phyloP scores from a whole-genome alignment of 768 basidiomycete genomes.

The Astraeus odoratus region DNA sequence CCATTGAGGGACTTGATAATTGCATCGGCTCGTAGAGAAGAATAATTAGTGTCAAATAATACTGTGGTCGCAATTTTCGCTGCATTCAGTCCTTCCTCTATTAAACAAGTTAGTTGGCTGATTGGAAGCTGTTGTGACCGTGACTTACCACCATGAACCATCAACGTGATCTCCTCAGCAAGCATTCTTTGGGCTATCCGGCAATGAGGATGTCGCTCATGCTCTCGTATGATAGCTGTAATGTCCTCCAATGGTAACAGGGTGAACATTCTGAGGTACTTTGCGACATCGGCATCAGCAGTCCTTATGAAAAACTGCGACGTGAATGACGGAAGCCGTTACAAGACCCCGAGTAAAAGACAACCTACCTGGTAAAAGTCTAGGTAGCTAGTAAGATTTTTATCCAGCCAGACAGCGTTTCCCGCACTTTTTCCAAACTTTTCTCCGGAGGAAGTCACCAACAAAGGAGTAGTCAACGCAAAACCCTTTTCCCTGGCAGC shows the following conservation, averaged over 20 bases:
- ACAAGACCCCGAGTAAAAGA: not conserved
- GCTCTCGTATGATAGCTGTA: slow-evolving; percentile 45
- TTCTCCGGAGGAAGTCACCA: slow-evolving; percentile 83
- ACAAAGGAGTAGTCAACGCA: slow-evolving; percentile 89
- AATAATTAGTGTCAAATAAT: slow-evolving; percentile 34
- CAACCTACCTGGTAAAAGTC: slow-evolving; percentile 87
- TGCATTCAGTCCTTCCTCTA: slow-evolving; percentile 4
- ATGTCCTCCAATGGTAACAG: slow-evolving; percentile 59
- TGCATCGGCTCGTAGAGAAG: slow-evolving; percentile 45
- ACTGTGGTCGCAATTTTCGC: slow-evolving; percentile 33
- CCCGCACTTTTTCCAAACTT: slow-evolving; percentile 98
- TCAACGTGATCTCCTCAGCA: slow-evolving; percentile 52
- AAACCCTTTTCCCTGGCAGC: slow-evolving; percentile 40
- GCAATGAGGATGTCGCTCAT: slow-evolving; percentile 35
- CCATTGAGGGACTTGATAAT: slow-evolving; percentile 54
- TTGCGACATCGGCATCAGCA: slow-evolving; percentile 71
- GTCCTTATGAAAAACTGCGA: slow-evolving; percentile 83
- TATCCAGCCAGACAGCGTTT: slow-evolving; percentile 90
- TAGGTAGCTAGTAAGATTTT: slow-evolving; percentile 69
- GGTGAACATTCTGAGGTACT: slow-evolving; percentile 79
- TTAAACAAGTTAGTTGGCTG: not conserved
- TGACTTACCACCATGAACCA: slow-evolving; percentile 50
- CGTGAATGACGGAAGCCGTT: not conserved
- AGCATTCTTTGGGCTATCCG: slow-evolving; percentile 45
- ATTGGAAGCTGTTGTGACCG: not conserved